A percentile compares a stretch with the other conserved stretches of the same genome.
Evolutionary conservation across 345 rosid species (phyloP).

Genomic region (Euphorbia peplus): DNA sequence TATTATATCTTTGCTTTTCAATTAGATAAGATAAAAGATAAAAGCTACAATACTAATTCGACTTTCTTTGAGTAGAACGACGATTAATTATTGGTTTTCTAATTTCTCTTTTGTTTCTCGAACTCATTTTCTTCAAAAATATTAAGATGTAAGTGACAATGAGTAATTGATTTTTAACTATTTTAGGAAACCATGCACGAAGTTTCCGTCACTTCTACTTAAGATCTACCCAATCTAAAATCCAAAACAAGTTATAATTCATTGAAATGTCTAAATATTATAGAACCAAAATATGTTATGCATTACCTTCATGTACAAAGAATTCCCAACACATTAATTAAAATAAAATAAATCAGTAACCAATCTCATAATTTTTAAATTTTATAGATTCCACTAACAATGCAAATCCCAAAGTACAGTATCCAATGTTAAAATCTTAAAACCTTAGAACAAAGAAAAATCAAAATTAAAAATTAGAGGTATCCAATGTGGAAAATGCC

Average conservation of each 20-base stretch:
- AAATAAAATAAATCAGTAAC: background rate
- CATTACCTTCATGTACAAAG: conserved; percentile 5
- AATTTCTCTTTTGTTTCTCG: too few relatives aligned
- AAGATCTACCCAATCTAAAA: background rate
- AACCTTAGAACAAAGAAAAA: background rate
- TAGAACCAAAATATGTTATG: conserved; percentile 3
- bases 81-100: too few relatives aligned
- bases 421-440: background rate
- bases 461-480: background rate
- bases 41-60: too few relatives aligned
- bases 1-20: too few relatives aligned
- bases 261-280: background rate
- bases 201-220: too few relatives aligned
- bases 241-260: background rate
- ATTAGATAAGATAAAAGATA: too few relatives aligned
- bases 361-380: background rate
- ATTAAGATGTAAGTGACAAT: too few relatives aligned
- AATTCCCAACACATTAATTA: background rate
- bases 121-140: too few relatives aligned
- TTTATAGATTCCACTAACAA: background rate
- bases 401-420: conserved; percentile 9
- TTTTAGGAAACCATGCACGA: too few relatives aligned
- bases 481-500: conserved; percentile 16
- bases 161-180: too few relatives aligned
- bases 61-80: too few relatives aligned